phyloP scores from a whole-genome alignment of 495 filamentous ascomycete genomes.

The Penicillium riverlandense region DNA sequence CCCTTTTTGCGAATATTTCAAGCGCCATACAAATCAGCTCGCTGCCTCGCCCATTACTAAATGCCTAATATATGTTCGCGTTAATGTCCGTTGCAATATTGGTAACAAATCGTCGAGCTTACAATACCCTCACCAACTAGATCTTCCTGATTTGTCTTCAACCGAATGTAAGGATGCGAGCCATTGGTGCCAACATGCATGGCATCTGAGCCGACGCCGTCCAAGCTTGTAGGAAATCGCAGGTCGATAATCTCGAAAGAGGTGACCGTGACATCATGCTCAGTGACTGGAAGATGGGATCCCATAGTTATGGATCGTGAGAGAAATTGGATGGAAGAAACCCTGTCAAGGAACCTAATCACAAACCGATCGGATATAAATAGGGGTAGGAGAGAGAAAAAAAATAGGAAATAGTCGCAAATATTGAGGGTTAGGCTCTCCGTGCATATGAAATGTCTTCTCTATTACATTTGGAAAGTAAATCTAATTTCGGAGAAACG shows the following conservation, averaged over 20 bases:
- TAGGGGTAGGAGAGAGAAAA: not conserved
- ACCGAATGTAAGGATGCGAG: constrained; percentile 68
- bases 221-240: constrained; percentile 56
- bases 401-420: not conserved
- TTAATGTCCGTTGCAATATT: not conserved
- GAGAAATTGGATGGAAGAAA: not conserved
- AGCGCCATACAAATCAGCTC: constrained; percentile 73
- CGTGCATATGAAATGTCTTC: not conserved
- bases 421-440: not conserved
- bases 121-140: constrained; percentile 66
- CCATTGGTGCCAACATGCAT: constrained; percentile 82
- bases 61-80: constrained; percentile 46
- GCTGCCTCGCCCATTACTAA: constrained; percentile 80
- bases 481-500: not conserved
- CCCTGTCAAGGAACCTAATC: too few species aligned
- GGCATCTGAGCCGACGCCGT: constrained; percentile 77
- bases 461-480: not conserved
- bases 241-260: constrained; percentile 25
- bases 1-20: constrained; percentile 53
- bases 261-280: constrained; percentile 3
- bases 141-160: constrained; percentile 57
- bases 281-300: not conserved
- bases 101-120: constrained; percentile 4
- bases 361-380: too few species aligned
- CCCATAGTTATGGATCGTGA: not conserved